Conservation (phyloP, 2,329 filamentous ascomycete genomes). For the Ramichloridium luteum region DNA sequence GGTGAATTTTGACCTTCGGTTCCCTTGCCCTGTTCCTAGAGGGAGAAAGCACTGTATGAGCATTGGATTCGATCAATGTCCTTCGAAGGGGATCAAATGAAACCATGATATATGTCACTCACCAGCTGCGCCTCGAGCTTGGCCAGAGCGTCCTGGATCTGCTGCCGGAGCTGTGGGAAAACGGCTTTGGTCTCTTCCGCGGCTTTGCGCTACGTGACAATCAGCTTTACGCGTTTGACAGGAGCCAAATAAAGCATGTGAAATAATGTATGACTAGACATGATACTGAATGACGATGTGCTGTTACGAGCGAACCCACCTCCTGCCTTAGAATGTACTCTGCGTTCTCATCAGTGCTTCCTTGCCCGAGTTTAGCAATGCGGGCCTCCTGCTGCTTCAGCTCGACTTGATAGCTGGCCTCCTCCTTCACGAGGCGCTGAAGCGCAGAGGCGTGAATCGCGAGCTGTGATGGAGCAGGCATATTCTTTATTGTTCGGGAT, state of each 20-base stretch:
- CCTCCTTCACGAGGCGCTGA: slow-evolving; percentile 78
- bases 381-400: slow-evolving; percentile 60
- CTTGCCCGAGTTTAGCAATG: slow-evolving; percentile 48
- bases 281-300: background rate
- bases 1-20: slow-evolving; percentile 26
- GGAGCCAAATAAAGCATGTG: background rate
- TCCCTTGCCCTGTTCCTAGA: slow-evolving; percentile 31
- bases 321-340: slow-evolving; percentile 76
- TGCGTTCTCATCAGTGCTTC: slow-evolving; percentile 52
- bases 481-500: slow-evolving; percentile 32
- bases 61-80: too few relatives aligned
- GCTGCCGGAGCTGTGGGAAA: slow-evolving; percentile 57
- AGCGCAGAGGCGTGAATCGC: slow-evolving; percentile 70
- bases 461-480: slow-evolving; percentile 67
- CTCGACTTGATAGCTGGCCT: slow-evolving; percentile 81
- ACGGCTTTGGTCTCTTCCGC: slow-evolving; percentile 80
- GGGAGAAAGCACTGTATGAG: slow-evolving; percentile 1
- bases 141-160: slow-evolving; percentile 58
- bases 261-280: slow-evolving; percentile 2
- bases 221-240: background rate
- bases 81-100: too few relatives aligned
- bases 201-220: slow-evolving; percentile 54
- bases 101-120: too few relatives aligned
- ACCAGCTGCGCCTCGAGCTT: slow-evolving; percentile 69
- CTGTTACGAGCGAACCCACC: slow-evolving; percentile 39